phyloP scores from a whole-genome alignment of 1,284 basidiomycete species.

The Phenoliferia sp. region DNA sequence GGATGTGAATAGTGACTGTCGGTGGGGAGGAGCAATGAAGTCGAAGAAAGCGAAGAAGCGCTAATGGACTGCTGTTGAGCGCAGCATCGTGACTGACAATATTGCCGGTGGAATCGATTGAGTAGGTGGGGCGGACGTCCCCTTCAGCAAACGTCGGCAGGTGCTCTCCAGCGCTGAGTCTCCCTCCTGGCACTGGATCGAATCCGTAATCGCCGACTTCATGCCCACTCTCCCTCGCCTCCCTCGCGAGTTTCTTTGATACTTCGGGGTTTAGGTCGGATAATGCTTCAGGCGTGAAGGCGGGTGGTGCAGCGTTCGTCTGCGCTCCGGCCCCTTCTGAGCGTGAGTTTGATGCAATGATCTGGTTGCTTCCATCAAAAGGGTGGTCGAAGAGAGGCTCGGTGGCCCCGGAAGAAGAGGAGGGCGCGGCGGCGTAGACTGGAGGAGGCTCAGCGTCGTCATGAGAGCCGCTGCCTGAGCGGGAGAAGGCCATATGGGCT shows the following conservation, averaged over 20 bases:
- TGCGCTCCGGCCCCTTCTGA: too few relatives aligned
- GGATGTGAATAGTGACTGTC: background rate
- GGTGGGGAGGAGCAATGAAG: constrained; percentile 4
- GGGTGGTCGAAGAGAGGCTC: background rate
- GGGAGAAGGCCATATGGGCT: background rate
- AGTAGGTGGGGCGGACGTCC: background rate
- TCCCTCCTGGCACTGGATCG: background rate
- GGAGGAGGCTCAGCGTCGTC: background rate
- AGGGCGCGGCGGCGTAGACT: background rate
- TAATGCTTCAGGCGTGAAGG: background rate
- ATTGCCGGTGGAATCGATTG: background rate
- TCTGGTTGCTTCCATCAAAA: background rate
- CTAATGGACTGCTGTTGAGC: background rate
- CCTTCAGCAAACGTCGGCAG: background rate
- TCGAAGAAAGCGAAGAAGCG: constrained; percentile 1
- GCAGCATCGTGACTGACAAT: constrained; percentile 4
- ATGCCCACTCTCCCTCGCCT: background rate
- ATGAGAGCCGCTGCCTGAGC: background rate
- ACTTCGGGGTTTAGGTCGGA: background rate
- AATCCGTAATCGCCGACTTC: constrained; percentile 4
- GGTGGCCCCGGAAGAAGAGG: background rate
- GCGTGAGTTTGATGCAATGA: too few relatives aligned
- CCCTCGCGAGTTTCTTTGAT: constrained; percentile 1
- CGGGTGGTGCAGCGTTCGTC: too few relatives aligned
- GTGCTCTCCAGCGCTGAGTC: background rate